phyloP scores from a whole-genome alignment of 1,284 basidiomycete species.

The Ustilago hordei region DNA sequence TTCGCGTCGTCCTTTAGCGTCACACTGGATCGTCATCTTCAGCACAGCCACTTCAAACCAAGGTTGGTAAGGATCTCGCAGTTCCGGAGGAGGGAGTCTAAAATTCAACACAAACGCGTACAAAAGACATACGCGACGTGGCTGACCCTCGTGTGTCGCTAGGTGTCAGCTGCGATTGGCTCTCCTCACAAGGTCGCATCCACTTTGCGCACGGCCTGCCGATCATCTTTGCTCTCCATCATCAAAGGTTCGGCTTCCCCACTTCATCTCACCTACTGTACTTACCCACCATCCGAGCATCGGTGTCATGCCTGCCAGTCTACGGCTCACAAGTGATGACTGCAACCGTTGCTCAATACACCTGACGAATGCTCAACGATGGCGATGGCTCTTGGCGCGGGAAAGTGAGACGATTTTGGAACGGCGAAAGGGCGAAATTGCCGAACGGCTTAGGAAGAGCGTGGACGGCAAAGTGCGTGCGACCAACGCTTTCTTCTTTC shows the following conservation, averaged over 20 bases:
- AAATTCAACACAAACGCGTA: conserved; percentile 1
- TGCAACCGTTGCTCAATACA: not conserved
- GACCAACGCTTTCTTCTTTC: conserved; percentile 1
- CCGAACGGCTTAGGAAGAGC: not conserved
- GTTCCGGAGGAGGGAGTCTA: not conserved
- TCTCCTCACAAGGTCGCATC: not conserved
- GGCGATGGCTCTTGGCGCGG: not conserved
- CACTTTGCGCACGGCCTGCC: conserved; percentile 5
- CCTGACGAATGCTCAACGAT: not conserved
- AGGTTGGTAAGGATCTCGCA: not conserved
- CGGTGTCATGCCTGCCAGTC: not conserved
- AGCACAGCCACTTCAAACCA: not conserved
- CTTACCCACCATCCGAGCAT: not conserved
- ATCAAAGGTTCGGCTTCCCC: not conserved
- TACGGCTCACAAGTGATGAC: not conserved
- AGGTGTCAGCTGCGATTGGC: not conserved
- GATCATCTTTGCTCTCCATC: not conserved
- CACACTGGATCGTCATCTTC: no score
- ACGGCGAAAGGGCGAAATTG: conserved; percentile 2
- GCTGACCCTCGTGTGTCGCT: not conserved
- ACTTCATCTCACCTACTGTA: not conserved
- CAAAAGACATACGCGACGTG: conserved; percentile 1
- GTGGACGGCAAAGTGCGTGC: conserved; percentile 2
- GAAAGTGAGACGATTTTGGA: not conserved
- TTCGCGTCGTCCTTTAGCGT: no score